These are phyloP conservation scores for Aspergillus eucalypticola DNA, from an alignment of 2,329 filamentous ascomycete species.

Conservation along the genomic window DNA sequence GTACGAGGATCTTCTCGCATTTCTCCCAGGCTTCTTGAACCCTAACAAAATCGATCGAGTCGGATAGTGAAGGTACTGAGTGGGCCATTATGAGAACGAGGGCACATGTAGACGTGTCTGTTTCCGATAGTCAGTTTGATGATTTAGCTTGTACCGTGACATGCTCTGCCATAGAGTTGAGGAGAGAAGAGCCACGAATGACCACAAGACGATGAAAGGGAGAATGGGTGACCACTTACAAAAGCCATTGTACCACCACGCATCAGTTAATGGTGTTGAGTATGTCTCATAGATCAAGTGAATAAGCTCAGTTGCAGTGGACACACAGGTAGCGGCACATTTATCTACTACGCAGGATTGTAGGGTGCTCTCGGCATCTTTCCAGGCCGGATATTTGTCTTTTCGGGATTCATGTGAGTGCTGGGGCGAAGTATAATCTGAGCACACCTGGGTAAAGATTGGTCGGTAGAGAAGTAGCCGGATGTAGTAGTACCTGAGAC, in stretches of 20 bases:
- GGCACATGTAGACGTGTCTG: constrained; percentile 34
- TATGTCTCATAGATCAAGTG: constrained; percentile 33
- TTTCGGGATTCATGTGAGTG: neutral
- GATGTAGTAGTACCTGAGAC: constrained; percentile 34
- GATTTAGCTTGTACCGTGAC: neutral
- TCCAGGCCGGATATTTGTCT: constrained; percentile 4
- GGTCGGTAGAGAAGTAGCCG: constrained; percentile 37
- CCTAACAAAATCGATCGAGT: constrained; percentile 18
- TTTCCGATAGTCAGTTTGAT: neutral
- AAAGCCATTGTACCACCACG: constrained; percentile 45
- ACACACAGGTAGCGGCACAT: constrained; percentile 35
- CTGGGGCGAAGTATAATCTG: constrained; percentile 17
- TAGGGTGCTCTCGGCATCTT: constrained; percentile 12
- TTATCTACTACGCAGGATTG: constrained; percentile 30
- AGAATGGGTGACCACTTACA: constrained; percentile 27
- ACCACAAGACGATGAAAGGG: too few relatives aligned
- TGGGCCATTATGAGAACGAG: constrained; percentile 36
- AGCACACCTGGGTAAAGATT: constrained; percentile 37
- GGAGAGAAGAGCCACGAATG: too few relatives aligned
- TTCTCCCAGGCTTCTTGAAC: constrained; percentile 30
- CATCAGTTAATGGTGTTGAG: constrained; percentile 27
- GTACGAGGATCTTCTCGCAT: constrained; percentile 28
- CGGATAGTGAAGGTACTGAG: constrained; percentile 23
- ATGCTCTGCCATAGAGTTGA: too few relatives aligned
- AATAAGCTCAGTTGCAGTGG: constrained; percentile 33